Evolutionary conservation across 2,329 filamentous ascomycete genomes (phyloP).

Genomic region (Penicillium sp.): DNA sequence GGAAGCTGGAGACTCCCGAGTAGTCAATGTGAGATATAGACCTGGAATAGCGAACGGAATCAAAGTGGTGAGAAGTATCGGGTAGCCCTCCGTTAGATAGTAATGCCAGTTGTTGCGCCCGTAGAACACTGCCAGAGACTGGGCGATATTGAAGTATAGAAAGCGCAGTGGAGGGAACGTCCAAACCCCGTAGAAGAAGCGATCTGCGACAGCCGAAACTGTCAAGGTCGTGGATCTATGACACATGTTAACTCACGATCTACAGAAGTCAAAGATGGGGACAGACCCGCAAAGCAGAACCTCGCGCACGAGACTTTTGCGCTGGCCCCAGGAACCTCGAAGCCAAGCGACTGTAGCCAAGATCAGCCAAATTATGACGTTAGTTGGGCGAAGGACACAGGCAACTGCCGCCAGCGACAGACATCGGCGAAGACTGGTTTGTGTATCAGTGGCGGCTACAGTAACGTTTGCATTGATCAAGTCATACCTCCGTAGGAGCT

Average conservation of each 20-base stretch:
- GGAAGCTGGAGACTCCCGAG: slow-evolving; percentile 31
- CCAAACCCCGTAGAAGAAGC: slow-evolving; percentile 78
- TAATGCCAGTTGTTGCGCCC: slow-evolving; percentile 89
- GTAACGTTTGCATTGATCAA: neutral
- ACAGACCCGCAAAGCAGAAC: slow-evolving; percentile 58
- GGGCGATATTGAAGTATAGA: slow-evolving; percentile 85
- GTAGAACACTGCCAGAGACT: slow-evolving; percentile 89
- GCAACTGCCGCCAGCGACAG: slow-evolving; percentile 76
- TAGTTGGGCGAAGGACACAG: slow-evolving; percentile 85
- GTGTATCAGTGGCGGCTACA: slow-evolving; percentile 8
- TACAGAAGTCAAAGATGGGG: neutral
- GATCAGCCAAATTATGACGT: slow-evolving; percentile 77
- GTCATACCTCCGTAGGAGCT: slow-evolving; percentile 28
- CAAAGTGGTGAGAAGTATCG: slow-evolving; percentile 78
- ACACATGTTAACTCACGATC: slow-evolving; percentile 9
- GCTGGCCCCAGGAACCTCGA: slow-evolving; percentile 42
- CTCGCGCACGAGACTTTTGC: slow-evolving; percentile 62
- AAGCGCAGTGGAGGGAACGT: slow-evolving; percentile 86
- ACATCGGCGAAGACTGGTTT: slow-evolving; percentile 58
- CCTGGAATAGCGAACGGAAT: slow-evolving; percentile 73
- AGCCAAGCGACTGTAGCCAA: slow-evolving; percentile 58
- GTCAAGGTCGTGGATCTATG: slow-evolving; percentile 58
- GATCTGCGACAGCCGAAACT: slow-evolving; percentile 67
- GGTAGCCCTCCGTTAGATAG: slow-evolving; percentile 86
- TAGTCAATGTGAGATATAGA: slow-evolving; percentile 55